These are phyloP conservation scores for Talaromyces amestolkiae DNA, from an alignment of 2,329 filamentous ascomycete species.

Conservation along the genomic window DNA sequence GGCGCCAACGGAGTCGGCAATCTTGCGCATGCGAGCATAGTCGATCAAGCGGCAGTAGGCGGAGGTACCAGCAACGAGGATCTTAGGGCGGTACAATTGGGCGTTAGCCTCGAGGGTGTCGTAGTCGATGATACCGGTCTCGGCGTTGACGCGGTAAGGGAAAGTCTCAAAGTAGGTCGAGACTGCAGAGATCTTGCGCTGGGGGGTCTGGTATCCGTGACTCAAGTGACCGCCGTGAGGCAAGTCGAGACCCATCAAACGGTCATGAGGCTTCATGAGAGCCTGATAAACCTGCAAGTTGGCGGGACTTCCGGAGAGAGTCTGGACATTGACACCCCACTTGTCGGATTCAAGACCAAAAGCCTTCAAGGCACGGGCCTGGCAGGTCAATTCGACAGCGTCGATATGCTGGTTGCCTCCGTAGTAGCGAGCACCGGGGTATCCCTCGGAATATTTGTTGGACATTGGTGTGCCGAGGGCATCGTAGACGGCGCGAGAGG, in stretches of 20 bases:
- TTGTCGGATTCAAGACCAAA: conserved; percentile 83
- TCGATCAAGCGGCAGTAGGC: conserved; percentile 96
- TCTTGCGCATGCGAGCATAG: conserved; percentile 86
- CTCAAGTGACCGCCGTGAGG: conserved; percentile 95
- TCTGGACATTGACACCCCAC: conserved; percentile 99
- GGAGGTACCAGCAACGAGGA: conserved; percentile 90
- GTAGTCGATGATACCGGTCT: conserved; percentile 94
- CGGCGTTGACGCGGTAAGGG: conserved; percentile 86
- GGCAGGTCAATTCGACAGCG: conserved; percentile 90
- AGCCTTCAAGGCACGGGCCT: conserved; percentile 85
- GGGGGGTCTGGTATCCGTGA: conserved; percentile 94
- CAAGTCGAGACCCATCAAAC: conserved; percentile 94
- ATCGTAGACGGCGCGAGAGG: conserved; percentile 95
- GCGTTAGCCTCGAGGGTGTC: conserved; percentile 84
- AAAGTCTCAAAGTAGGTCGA: conserved; percentile 99
- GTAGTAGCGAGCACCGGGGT: conserved; percentile 97
- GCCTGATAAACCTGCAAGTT: conserved; percentile 99
- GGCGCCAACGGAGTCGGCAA: conserved; percentile 84
- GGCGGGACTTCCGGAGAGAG: conserved; percentile 85
- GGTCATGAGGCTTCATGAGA: conserved; percentile 85
- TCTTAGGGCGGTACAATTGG: conserved; percentile 86
- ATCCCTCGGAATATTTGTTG: conserved; percentile 99
- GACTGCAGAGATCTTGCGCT: conserved; percentile 93
- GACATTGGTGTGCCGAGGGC: conserved; percentile 91
- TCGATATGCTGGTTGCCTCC: conserved; percentile 99